Base-by-base conservation (phyloP, 2,329 filamentous ascomycete genomes). In the Fragosphaeria purpurea region DNA sequence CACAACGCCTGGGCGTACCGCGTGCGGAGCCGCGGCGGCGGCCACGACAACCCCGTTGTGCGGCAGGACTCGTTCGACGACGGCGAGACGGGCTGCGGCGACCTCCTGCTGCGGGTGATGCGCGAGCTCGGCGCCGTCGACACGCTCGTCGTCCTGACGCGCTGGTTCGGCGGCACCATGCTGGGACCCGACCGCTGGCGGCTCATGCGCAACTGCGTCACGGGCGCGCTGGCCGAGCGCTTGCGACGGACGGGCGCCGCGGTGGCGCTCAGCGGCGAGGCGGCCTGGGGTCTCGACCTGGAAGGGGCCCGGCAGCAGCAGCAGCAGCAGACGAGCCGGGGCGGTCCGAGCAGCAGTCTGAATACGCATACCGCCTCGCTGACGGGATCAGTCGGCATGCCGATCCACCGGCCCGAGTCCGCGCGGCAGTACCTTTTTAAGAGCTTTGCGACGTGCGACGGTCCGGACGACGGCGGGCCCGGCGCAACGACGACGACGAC, bases 381-480 rank as follows among this genome's bases (percentile, higher is more conserved):
- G 22, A 22, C 22, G 22, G 22, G 22, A 22, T 22, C 22, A 3
- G 62, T 71, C 5, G 76, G 79, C 2, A 79, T 93, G 66, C 82
- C 86, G 1, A 85, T 91, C 31, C 82, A 89, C 59, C 79, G 79
- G 13, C 83, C 89, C 1, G 82, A 91, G 60, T 76, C 76, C 5
- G 86, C 88, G 9, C 69, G 73, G 48, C 69, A 70, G 46, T 83
- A 81, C 58, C 69, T 81, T 35, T 61, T 79, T 13, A 76, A 70
- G 57, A 77, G 75, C 51, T 88, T 89, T 63, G 72, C 73, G 6
- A 68, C 71, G 6, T 68, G 68, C 0, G 52, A 56, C 2, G 56
- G 45, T 6, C 33, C 42, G 44, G 31, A 41, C 4, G 35, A 41
- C 33, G 13, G 40, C 47, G 40, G 43, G 8, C 11, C 38, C 35